Base-by-base conservation (phyloP, 163 green algal genomes). In the Volvox carteri region DNA sequence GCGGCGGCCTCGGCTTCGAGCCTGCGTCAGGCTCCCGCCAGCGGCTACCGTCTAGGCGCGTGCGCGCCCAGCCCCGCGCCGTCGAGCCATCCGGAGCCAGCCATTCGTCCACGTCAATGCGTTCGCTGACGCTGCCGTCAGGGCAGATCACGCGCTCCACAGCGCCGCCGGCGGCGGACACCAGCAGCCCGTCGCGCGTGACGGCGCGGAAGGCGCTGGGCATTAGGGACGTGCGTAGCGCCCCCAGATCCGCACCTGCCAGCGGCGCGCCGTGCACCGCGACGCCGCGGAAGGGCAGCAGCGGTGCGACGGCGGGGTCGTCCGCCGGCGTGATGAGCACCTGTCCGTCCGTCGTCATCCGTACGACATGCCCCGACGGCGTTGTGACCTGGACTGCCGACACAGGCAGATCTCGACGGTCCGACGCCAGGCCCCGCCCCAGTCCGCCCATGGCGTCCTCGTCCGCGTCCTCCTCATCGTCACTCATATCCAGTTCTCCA, bases 81-180 rank as follows among this genome's bases (percentile, higher is more conserved):
- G 52, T 39, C 12, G 6, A 48, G 25, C 85, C 87, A 19, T 78
- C 79, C 1, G 90, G 68, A 2, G 78, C 54, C 54, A 91, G 23
- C 84, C 90, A 90, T 0, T 84, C 86, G 19, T 90, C 84, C 14
- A 86, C 75, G 1, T 86, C 75, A 44, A 91, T 65, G 48, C 87
- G 85, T 58, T 92, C 85, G 52, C 86, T 92, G 30, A 92, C 84
- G 50, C 25, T 88, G 68, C 93, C 92, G 70, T 95, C 93, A 33
- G 87, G 58, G 44, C 91, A 89, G 80, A 95, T 67, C 46, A 95
- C 78, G 0, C 72, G 48, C 58, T 90, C 18, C 23, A 44, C 68
- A 7, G 90, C 90, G 67, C 67, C 79, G 21, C 21, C 21, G 28
- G 58, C 50, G 23, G 77, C 86, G 1, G 72, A 77, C 14, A 90